These are phyloP conservation scores for Mycena kentingensis DNA, from an alignment of 768 basidiomycete genomes.

Conservation along the genomic window DNA sequence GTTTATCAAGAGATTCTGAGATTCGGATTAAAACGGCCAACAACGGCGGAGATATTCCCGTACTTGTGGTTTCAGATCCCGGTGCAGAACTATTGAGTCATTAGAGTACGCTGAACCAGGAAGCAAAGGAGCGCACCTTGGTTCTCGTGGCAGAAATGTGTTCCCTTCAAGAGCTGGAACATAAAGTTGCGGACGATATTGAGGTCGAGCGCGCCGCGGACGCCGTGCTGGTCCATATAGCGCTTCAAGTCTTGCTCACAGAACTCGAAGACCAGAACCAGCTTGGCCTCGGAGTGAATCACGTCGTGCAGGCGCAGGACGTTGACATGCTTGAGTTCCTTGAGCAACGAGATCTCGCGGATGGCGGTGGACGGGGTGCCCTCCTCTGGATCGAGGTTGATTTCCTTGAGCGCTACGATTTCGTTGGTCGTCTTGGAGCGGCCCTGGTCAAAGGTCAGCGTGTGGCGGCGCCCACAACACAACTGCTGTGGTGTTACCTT, in stretches of 20 bases:
- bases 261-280: constrained; percentile 97
- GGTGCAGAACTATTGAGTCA: constrained; percentile 70
- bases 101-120: not conserved
- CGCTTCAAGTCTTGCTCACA: constrained; percentile 98
- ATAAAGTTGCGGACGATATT: constrained; percentile 94
- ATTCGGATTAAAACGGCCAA: too few species aligned
- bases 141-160: constrained; percentile 98
- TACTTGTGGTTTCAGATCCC: constrained; percentile 97
- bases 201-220: constrained; percentile 90
- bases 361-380: constrained; percentile 99
- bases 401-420: constrained; percentile 97
- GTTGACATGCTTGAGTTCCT: constrained; percentile 98
- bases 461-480: not conserved
- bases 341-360: constrained; percentile 98
- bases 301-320: constrained; percentile 98
- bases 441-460: constrained; percentile 54
- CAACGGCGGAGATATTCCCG: too few species aligned
- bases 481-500: constrained; percentile 57
- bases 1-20: constrained; percentile 98
- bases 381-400: constrained; percentile 98
- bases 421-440: constrained; percentile 96
- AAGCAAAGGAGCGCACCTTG: constrained; percentile 52
- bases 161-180: constrained; percentile 96
- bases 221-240: constrained; percentile 98
- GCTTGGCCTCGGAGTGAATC: constrained; percentile 97